These are phyloP conservation scores for Calonectria pteridis DNA, from an alignment of 2,329 filamentous ascomycete genomes.

Conservation along the genomic window DNA sequence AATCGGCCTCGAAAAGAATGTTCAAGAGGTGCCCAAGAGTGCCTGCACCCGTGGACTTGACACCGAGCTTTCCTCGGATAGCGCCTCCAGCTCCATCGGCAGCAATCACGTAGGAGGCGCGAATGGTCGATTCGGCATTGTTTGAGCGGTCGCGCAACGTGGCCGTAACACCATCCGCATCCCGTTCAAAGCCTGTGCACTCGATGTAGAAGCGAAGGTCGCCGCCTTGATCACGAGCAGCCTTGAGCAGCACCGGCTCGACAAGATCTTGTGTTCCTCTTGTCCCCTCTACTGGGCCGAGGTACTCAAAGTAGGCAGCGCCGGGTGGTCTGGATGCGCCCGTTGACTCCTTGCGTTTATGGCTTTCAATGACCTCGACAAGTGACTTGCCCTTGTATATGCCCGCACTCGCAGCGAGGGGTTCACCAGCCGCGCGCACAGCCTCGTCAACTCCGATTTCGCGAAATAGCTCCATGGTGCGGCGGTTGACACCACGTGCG, in stretches of 20 bases:
- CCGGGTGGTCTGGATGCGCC: background rate
- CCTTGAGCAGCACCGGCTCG: background rate
- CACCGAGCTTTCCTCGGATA: background rate
- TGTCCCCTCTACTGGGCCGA: conserved; percentile 4
- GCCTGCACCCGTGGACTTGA: background rate
- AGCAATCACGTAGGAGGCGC: conserved; percentile 9
- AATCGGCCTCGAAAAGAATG: conserved; percentile 2
- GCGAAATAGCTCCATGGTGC: conserved; percentile 4
- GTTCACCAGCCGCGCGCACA: background rate
- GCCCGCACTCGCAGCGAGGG: background rate
- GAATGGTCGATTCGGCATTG: background rate
- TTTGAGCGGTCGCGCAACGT: background rate
- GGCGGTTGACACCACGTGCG: conserved; percentile 13
- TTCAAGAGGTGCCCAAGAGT: conserved; percentile 2
- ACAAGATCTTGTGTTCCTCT: background rate
- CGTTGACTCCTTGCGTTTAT: background rate
- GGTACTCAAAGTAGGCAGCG: background rate
- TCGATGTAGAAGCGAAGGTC: background rate
- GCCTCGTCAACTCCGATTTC: conserved; percentile 15
- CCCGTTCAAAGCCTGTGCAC: background rate
- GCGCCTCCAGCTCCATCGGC: background rate
- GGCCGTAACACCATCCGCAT: background rate
- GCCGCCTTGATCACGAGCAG: background rate
- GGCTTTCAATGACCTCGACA: background rate
- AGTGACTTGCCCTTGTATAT: conserved; percentile 9